phyloP scores from a whole-genome alignment of 2,329 filamentous ascomycete genomes.

The Pleurostoma richardsiae region DNA sequence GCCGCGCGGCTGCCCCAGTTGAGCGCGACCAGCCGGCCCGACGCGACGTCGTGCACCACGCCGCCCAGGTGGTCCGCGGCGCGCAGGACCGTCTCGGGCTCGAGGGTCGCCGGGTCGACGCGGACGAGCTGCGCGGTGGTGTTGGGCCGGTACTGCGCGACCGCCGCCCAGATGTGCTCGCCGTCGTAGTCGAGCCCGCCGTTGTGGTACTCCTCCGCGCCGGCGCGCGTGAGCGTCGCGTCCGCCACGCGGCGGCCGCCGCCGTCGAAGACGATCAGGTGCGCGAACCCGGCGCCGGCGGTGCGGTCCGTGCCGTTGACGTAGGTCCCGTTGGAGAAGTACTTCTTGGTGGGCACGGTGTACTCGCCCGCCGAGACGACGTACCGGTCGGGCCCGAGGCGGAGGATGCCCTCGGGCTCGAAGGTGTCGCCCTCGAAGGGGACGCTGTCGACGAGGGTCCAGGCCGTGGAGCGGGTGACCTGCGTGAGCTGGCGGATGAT shows the following conservation, averaged over 20 bases:
- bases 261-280: slow-evolving; percentile 37
- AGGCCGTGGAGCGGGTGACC: slow-evolving; percentile 31
- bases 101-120: slow-evolving; percentile 11
- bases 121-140: slow-evolving; percentile 35
- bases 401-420: slow-evolving; percentile 43
- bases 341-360: slow-evolving; percentile 30
- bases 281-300: slow-evolving; percentile 35
- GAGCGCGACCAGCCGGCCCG: slow-evolving; percentile 29
- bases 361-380: slow-evolving; percentile 40
- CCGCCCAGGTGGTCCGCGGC: slow-evolving; percentile 39
- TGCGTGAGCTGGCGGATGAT: slow-evolving; percentile 29
- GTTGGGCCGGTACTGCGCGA: slow-evolving; percentile 42
- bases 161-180: slow-evolving; percentile 36
- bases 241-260: slow-evolving; percentile 36
- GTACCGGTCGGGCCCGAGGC: slow-evolving; percentile 34
- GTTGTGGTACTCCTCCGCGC: slow-evolving; percentile 35
- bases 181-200: slow-evolving; percentile 45
- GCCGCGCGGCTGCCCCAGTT: slow-evolving; percentile 42
- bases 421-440: slow-evolving; percentile 37
- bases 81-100: slow-evolving; percentile 8
- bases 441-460: slow-evolving; percentile 35
- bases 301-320: slow-evolving; percentile 47
- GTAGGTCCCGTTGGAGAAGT: slow-evolving; percentile 24
- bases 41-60: slow-evolving; percentile 32
- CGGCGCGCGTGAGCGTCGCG: slow-evolving; percentile 31